phyloP scores from a whole-genome alignment of 129 eudicot genomes.

The Erigeron canadensis region DNA sequence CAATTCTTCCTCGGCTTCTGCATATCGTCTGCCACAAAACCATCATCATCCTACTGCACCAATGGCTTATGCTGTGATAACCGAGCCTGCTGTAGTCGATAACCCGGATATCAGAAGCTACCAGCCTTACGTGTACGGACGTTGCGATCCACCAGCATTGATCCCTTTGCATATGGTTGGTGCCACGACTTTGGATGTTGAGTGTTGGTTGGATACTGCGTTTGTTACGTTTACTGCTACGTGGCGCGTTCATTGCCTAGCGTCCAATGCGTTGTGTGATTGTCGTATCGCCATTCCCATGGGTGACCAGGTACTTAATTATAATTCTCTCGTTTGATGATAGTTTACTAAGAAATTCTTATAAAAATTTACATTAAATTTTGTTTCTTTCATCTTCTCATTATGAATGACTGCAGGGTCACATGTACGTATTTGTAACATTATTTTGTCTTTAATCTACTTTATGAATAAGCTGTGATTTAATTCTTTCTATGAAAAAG shows the following conservation, averaged over 20 bases:
- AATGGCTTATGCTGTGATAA: constrained; percentile 78
- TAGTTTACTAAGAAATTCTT: too few relatives aligned
- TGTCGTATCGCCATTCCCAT: constrained; percentile 81
- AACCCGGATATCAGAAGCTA: constrained; percentile 94
- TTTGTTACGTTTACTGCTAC: constrained; percentile 57
- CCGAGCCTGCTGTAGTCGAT: constrained; percentile 69
- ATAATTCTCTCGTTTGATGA: too few relatives aligned
- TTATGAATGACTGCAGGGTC: too few relatives aligned
- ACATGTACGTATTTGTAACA: too few relatives aligned
- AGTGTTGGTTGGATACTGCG: constrained; percentile 75
- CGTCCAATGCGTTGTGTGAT: constrained; percentile 46
- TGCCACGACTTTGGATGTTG: constrained; percentile 55
- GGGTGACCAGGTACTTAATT: constrained; percentile 90
- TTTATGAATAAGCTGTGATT: background rate
- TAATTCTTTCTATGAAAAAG: background rate
- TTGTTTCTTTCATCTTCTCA: too few relatives aligned
- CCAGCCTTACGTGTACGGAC: constrained; percentile 92
- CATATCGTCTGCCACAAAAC: constrained; percentile 24
- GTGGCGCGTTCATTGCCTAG: constrained; percentile 84
- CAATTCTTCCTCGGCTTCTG: constrained; percentile 35
- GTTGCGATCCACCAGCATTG: constrained; percentile 86
- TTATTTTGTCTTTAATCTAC: too few relatives aligned
- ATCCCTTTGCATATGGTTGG: constrained; percentile 83
- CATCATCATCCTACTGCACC: constrained; percentile 59
- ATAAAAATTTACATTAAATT: too few relatives aligned